phyloP scores from a whole-genome alignment of 2,329 filamentous ascomycete genomes.

The Zopfia rhizophila region DNA sequence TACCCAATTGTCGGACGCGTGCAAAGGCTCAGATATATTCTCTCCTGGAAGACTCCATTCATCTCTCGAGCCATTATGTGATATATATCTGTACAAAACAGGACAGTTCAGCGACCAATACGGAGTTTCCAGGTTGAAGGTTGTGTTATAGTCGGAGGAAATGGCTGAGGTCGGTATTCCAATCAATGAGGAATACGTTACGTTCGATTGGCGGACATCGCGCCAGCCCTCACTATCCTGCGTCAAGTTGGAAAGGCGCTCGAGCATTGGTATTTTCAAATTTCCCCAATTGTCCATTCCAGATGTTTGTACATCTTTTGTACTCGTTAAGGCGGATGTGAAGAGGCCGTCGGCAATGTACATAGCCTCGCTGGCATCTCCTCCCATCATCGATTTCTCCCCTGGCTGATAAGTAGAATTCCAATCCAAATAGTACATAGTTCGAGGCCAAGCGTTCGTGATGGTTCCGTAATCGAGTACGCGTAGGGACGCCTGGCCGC shows the following conservation, averaged over 20 bases:
- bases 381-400: not conserved
- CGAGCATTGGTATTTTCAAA: constrained; percentile 27
- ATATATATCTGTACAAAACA: constrained; percentile 5
- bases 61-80: not conserved
- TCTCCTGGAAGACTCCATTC: no score
- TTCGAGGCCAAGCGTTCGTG: not conserved
- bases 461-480: constrained; percentile 15
- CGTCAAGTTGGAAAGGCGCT: constrained; percentile 6
- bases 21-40: no score
- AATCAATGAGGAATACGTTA: constrained; percentile 19
- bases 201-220: constrained; percentile 1
- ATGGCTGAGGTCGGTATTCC: constrained; percentile 17
- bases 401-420: constrained; percentile 1
- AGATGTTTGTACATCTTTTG: constrained; percentile 11
- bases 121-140: constrained; percentile 20
- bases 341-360: constrained; percentile 1
- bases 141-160: constrained; percentile 11
- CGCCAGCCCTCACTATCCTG: constrained; percentile 18
- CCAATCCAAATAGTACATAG: constrained; percentile 10
- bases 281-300: constrained; percentile 26
- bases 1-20: no score
- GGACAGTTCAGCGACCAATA: constrained; percentile 24
- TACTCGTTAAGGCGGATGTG: constrained; percentile 4
- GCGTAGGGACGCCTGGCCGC: constrained; percentile 21
- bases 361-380: not conserved